Conservation (phyloP, 163 green algal species). For the Coccomyxa subellipsoidea region DNA sequence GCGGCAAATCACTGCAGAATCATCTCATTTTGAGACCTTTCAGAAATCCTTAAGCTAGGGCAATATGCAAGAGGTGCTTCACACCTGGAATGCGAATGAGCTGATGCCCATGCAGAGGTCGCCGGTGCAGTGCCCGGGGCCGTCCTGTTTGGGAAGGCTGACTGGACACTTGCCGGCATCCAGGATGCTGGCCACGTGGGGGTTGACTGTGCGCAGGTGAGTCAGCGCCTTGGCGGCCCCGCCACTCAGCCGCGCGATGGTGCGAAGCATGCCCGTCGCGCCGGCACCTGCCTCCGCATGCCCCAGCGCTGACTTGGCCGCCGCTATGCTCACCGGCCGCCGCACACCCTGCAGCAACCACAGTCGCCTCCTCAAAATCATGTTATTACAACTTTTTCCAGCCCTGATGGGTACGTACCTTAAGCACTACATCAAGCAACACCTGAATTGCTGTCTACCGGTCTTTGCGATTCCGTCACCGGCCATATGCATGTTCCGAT, state of each 20-base stretch:
- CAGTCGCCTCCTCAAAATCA: too few relatives aligned
- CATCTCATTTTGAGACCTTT: too few relatives aligned
- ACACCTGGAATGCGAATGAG: slow-evolving; percentile 73
- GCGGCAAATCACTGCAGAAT: too few relatives aligned
- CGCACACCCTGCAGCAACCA: background rate
- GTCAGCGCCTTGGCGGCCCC: slow-evolving; percentile 30
- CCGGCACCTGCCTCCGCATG: slow-evolving; percentile 80
- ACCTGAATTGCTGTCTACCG: too few relatives aligned
- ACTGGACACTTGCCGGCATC: slow-evolving; percentile 12
- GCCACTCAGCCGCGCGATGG: slow-evolving; percentile 4
- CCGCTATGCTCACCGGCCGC: slow-evolving; percentile 8
- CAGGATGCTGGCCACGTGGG: slow-evolving; percentile 52
- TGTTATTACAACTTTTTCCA: too few relatives aligned
- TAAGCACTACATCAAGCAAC: too few relatives aligned
- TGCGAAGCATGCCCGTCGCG: slow-evolving; percentile 58
- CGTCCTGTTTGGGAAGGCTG: background rate
- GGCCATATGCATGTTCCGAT: too few relatives aligned
- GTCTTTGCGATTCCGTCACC: too few relatives aligned
- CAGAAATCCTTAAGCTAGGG: too few relatives aligned
- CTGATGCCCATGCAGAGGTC: slow-evolving; percentile 42
- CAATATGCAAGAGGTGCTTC: background rate
- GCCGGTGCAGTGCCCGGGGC: background rate
- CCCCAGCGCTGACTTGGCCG: slow-evolving; percentile 66
- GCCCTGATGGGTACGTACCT: too few relatives aligned
- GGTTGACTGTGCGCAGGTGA: slow-evolving; percentile 71